Evolutionary conservation across 2,329 filamentous ascomycete species (phyloP), one percentile per base, ranked within the genome.

Genomic region (Ophiostoma perfectum): DNA sequence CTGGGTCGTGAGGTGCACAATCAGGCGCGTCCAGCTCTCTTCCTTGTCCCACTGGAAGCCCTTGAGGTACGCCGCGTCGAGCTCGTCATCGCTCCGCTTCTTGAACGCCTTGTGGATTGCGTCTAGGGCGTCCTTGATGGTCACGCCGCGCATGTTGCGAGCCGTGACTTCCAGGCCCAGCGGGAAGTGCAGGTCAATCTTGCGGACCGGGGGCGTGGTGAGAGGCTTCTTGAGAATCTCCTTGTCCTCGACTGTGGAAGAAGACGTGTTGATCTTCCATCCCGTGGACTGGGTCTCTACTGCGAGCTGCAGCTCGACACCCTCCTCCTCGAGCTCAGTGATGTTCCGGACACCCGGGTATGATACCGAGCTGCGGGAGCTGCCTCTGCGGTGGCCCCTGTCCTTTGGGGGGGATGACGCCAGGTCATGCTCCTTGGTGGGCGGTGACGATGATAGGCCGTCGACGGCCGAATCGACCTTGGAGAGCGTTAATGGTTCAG

Each of bases 21-120:
- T 83, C 76, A 98, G 85, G 72, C 88, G 86, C 67, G 91, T 94
- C 88, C 92, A 97, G 77, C 88, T 92, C 80, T 96, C 92, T 74
- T 96, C 90, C 78, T 90, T 91, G 80, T 97, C 91, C 93, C 93
- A 97, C 84, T 97, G 93, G 82, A 98, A 97, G 73, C 94, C 94
- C 75, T 89, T 89, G 73, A 98, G 89, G 84, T 93, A 92, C 72
- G 93, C 92, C 73, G 86, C 84, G 68, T 94, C 91, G 71, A 98
- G 84, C 79, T 97, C 94, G 78, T 98, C 94, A 75, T 98, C 94
- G 70, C 90, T 86, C 86, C 93, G 90, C 88, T 97, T 97, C 86
- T 96, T 96, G 84, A 92, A 96, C 74, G 91, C 87, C 84, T 97
- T 97, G 85, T 97, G 84, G 80, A 98, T 97, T 75, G 92, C 94